These are phyloP conservation scores for Neolentinus lepideus DNA, from an alignment of 1,284 basidiomycete species.

Conservation along the genomic window DNA sequence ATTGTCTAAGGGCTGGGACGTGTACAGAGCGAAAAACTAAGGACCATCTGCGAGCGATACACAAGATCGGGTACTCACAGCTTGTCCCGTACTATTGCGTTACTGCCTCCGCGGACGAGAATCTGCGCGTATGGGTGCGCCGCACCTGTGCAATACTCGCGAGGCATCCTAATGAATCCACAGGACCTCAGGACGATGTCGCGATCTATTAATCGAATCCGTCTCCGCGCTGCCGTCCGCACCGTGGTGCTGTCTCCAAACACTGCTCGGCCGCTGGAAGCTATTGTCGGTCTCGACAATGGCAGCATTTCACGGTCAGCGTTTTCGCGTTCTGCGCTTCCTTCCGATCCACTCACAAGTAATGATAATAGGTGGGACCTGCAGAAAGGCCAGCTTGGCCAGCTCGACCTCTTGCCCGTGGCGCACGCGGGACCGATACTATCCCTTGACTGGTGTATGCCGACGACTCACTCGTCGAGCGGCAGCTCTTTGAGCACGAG, in stretches of 20 bases:
- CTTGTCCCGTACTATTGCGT: slow-evolving; percentile 65
- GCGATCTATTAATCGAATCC: slow-evolving; percentile 64
- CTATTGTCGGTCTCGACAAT: slow-evolving; percentile 75
- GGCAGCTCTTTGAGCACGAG: slow-evolving; percentile 1
- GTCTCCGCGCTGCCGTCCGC: slow-evolving; percentile 66
- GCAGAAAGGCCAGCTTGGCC: slow-evolving; percentile 62
- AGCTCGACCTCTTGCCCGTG: slow-evolving; percentile 68
- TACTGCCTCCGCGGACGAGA: slow-evolving; percentile 79
- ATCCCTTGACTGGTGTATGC: slow-evolving; percentile 68
- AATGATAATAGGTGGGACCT: slow-evolving; percentile 62
- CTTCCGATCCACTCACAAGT: not conserved
- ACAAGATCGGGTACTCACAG: slow-evolving; percentile 59
- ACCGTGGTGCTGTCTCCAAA: slow-evolving; percentile 69
- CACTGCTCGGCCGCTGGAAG: slow-evolving; percentile 56
- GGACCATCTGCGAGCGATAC: slow-evolving; percentile 73
- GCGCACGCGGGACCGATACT: slow-evolving; percentile 77
- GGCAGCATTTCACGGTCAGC: slow-evolving; percentile 54
- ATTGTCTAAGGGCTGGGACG: slow-evolving; percentile 6
- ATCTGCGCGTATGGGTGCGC: slow-evolving; percentile 76
- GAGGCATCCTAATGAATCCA: not conserved
- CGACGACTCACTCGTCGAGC: slow-evolving; percentile 12
- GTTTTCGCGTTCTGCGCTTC: not conserved
- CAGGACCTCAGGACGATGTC: slow-evolving; percentile 74
- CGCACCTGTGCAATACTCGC: not conserved
- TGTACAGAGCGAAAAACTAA: slow-evolving; percentile 59